Evolutionary conservation across 148 eudicot genomes (phyloP).

Genomic region (Arbutus unedo): DNA sequence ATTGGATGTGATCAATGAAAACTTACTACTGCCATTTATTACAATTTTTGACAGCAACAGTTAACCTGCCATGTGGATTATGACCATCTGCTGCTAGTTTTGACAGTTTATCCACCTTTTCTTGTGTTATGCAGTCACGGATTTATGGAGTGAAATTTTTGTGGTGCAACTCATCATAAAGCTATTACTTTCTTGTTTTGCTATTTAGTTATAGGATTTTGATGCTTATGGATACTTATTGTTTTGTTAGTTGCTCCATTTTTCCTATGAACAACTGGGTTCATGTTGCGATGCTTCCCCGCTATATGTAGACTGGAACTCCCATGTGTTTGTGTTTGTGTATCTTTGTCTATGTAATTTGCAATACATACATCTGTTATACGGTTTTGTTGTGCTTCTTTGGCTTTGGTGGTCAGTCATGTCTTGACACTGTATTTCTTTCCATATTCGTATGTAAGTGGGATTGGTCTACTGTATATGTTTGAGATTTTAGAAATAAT

Average conservation of each 20-base stretch:
- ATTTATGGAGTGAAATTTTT: neutral
- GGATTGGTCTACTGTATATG: neutral
- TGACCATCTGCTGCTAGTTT: constrained; percentile 6
- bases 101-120: neutral
- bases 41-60: neutral
- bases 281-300: neutral
- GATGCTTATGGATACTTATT: neutral
- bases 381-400: neutral
- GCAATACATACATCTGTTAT: neutral
- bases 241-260: neutral
- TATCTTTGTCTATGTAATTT: neutral
- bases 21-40: neutral
- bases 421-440: neutral
- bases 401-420: neutral
- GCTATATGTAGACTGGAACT: neutral
- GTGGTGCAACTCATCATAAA: neutral
- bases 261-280: neutral
- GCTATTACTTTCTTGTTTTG: neutral
- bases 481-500: too few species aligned
- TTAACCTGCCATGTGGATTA: neutral
- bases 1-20: neutral
- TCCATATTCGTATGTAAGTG: neutral
- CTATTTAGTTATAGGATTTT: neutral
- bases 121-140: neutral
- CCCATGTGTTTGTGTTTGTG: neutral